Percentiles rank a stretch among this genome's conserved stretches.
Evolutionary conservation across 2,329 filamentous ascomycete genomes (phyloP).

Genomic region (Elsinoe necatrix): DNA sequence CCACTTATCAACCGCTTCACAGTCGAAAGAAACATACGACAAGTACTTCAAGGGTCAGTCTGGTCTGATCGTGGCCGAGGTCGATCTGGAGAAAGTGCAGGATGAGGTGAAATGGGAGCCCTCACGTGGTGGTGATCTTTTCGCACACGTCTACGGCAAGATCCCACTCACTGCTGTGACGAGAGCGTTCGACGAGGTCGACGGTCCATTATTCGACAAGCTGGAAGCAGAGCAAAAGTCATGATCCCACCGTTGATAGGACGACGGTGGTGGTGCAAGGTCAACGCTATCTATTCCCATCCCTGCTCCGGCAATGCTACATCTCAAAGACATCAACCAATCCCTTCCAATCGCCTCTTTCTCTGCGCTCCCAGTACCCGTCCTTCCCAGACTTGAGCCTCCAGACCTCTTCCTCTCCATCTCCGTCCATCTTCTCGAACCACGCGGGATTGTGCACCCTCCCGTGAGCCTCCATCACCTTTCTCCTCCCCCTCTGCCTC

Average conservation of each 20-base stretch:
- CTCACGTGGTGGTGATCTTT: constrained; percentile 15
- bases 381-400: constrained; percentile 70
- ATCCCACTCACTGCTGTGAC: constrained; percentile 1
- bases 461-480: constrained; percentile 65
- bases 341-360: constrained; percentile 56
- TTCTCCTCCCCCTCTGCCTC: constrained; percentile 65
- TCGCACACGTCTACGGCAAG: constrained; percentile 18
- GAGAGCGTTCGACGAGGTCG: not conserved
- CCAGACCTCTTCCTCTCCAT: constrained; percentile 38
- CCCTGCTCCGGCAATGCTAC: constrained; percentile 17
- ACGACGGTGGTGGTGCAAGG: not conserved
- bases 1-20: constrained; percentile 18
- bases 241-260: not conserved
- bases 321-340: constrained; percentile 47
- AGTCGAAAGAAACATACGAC: constrained; percentile 16
- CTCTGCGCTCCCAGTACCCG: constrained; percentile 86
- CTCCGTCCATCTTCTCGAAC: constrained; percentile 60
- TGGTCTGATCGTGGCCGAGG: constrained; percentile 17
- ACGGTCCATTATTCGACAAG: not conserved
- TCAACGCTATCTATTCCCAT: not conserved
- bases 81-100: constrained; percentile 17
- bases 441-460: constrained; percentile 68
- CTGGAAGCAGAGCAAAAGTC: not conserved
- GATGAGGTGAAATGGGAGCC: constrained; percentile 19
- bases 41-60: constrained; percentile 16